Percentiles rank a stretch among this genome's conserved stretches.
phyloP scores from a whole-genome alignment of 2,329 filamentous ascomycete genomes.

The Phyllosticta paracitricarpa region DNA sequence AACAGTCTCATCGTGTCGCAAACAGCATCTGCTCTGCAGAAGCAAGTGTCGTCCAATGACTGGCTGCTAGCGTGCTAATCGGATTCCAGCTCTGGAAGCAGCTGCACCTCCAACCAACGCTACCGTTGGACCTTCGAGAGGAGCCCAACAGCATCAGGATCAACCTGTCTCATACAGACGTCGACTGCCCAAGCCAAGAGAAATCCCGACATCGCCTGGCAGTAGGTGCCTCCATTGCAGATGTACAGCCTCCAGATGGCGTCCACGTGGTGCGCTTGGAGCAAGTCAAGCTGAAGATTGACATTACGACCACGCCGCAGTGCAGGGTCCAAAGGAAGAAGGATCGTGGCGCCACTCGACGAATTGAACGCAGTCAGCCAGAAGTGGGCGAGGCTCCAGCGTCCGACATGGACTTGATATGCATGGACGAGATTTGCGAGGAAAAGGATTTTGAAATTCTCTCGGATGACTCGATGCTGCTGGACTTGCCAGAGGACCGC shows the following conservation, averaged over 20 bases:
- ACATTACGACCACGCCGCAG: slow-evolving; percentile 9
- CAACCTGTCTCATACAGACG: slow-evolving; percentile 15
- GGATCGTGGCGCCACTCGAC: background rate
- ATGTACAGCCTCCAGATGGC: slow-evolving; percentile 23
- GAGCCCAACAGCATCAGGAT: slow-evolving; percentile 14
- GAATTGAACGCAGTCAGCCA: background rate
- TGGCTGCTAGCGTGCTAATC: slow-evolving; percentile 1
- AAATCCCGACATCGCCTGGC: slow-evolving; percentile 17
- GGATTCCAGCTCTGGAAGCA: slow-evolving; percentile 25
- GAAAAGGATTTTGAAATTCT: background rate
- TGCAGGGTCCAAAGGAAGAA: background rate
- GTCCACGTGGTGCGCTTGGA: slow-evolving; percentile 18
- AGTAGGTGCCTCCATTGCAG: slow-evolving; percentile 17
- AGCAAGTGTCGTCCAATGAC: slow-evolving; percentile 1
- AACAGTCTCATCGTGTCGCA: slow-evolving; percentile 16
- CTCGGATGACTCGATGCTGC: background rate
- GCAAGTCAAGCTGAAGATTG: slow-evolving; percentile 19
- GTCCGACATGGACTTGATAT: background rate
- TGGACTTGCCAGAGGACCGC: background rate
- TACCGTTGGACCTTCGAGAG: slow-evolving; percentile 9
- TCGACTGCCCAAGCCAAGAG: slow-evolving; percentile 1
- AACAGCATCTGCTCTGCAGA: slow-evolving; percentile 19
- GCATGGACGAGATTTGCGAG: background rate
- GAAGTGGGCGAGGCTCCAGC: background rate
- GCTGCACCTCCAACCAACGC: slow-evolving; percentile 18